These are phyloP conservation scores for Daphne laureola DNA, from an alignment of 441 rosid genomes.

Conservation along the genomic window DNA sequence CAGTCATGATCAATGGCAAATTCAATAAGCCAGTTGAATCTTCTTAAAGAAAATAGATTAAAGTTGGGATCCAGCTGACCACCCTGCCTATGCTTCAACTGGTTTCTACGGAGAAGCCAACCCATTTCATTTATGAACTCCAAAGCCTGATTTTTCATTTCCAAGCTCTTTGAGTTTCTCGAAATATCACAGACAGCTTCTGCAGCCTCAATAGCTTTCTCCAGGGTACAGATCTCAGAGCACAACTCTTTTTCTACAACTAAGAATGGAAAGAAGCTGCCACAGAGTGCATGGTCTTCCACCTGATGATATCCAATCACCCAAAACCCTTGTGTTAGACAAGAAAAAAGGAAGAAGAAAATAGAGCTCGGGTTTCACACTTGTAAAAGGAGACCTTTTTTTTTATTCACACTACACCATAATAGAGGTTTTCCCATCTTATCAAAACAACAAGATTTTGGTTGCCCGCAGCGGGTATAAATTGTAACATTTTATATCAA, in stretches of 20 bases:
- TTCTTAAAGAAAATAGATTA: slow-evolving; percentile 29
- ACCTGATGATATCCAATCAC: slow-evolving; percentile 22
- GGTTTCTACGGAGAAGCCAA: slow-evolving; percentile 49
- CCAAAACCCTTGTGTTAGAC: slow-evolving; percentile 8
- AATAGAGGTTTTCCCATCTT: no score
- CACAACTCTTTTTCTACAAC: slow-evolving; percentile 49
- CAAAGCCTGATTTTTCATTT: slow-evolving; percentile 34
- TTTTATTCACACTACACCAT: no score
- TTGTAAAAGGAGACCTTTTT: no score
- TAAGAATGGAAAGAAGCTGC: slow-evolving; percentile 52
- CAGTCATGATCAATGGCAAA: slow-evolving; percentile 49
- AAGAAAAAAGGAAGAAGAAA: no score
- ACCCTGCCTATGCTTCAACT: slow-evolving; percentile 19
- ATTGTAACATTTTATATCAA: no score
- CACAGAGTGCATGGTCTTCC: slow-evolving; percentile 40
- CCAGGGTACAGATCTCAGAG: slow-evolving; percentile 46
- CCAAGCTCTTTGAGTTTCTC: slow-evolving; percentile 14
- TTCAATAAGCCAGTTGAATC: slow-evolving; percentile 47
- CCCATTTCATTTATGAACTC: slow-evolving; percentile 56
- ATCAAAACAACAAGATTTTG: no score
- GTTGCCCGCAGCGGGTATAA: no score
- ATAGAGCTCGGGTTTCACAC: no score
- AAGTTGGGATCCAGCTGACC: slow-evolving; percentile 22
- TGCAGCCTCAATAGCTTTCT: slow-evolving; percentile 31
- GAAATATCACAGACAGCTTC: slow-evolving; percentile 14